Percentiles rank a stretch among this genome's conserved stretches.
Evolutionary conservation across 1,284 basidiomycete species (phyloP).

Genomic region (Cryptococcus depauperatus): DNA sequence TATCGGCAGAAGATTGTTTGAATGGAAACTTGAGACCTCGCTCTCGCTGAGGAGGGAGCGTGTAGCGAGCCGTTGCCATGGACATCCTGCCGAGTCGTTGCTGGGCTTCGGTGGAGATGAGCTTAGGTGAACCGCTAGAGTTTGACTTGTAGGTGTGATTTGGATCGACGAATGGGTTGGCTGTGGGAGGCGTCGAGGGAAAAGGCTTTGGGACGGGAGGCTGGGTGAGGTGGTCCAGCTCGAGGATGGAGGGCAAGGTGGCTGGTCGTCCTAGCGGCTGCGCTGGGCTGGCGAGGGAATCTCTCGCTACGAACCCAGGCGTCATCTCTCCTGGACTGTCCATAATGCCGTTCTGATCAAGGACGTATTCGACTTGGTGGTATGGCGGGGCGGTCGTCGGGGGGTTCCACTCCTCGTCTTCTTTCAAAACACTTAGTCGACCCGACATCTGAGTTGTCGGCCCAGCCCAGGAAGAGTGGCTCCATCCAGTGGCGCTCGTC

Average conservation of each 20-base stretch:
- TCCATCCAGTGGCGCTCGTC: conserved; percentile 12
- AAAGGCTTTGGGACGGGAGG: neutral
- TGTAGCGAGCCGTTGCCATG: conserved; percentile 27
- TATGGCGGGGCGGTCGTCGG: neutral
- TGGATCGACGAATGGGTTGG: neutral
- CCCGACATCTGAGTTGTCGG: too few relatives aligned
- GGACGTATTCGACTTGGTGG: conserved; percentile 3
- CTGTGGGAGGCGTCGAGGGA: neutral
- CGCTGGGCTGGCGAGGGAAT: neutral
- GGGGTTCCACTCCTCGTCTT: conserved; percentile 7
- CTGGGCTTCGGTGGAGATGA: conserved; percentile 20
- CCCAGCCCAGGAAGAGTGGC: conserved; percentile 10
- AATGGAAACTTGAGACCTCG: neutral
- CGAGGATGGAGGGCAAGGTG: conserved; percentile 17
- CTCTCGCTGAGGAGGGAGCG: conserved; percentile 12
- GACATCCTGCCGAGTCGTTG: conserved; percentile 31
- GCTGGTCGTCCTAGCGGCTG: neutral
- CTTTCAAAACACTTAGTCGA: too few relatives aligned
- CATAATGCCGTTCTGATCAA: conserved; percentile 6
- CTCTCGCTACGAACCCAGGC: neutral
- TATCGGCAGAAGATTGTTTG: neutral
- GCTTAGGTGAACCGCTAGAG: conserved; percentile 5
- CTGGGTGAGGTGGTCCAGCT: conserved; percentile 11
- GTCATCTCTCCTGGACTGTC: conserved; percentile 10
- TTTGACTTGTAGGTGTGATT: neutral